These are phyloP conservation scores for Saccharomycopsis babjevae DNA, from an alignment of 805 yeast species.

Conservation along the genomic window DNA sequence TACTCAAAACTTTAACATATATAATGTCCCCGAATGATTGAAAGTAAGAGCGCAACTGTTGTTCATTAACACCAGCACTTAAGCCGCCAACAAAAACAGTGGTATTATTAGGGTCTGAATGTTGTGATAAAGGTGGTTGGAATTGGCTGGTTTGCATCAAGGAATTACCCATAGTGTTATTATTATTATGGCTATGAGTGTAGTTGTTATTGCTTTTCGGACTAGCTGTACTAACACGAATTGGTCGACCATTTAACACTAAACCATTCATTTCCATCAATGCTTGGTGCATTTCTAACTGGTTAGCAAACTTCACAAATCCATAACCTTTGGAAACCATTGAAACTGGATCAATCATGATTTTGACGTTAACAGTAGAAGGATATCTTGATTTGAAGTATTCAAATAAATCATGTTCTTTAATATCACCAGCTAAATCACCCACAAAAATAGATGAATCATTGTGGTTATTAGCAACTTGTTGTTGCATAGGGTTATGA, in stretches of 20 bases:
- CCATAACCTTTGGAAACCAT: conserved; percentile 79
- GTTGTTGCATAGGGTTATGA: conserved; percentile 19
- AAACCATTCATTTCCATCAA: conserved; percentile 75
- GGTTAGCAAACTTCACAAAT: conserved; percentile 65
- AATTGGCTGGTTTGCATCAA: conserved; percentile 24
- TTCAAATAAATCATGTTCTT: conserved; percentile 54
- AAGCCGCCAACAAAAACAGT: conserved; percentile 64
- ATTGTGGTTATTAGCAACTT: conserved; percentile 8
- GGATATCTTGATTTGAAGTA: conserved; percentile 61
- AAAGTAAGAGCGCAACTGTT: conserved; percentile 51
- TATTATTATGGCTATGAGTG: conserved; percentile 9
- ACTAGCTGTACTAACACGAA: conserved; percentile 65
- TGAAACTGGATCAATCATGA: conserved; percentile 65
- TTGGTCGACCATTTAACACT: conserved; percentile 60
- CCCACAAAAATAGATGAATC: conserved; percentile 79
- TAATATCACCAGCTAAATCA: conserved; percentile 65
- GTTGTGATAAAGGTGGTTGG: conserved; percentile 49
- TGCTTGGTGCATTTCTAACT: conserved; percentile 61
- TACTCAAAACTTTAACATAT: conserved; percentile 71
- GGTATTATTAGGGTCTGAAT: conserved; percentile 74
- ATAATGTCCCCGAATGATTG: conserved; percentile 64
- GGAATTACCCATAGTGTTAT: conserved; percentile 7
- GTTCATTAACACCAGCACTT: conserved; percentile 45
- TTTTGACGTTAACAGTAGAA: conserved; percentile 64
- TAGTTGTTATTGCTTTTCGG: conserved; percentile 30